Base-by-base conservation (phyloP, 148 eudicot genomes). In the Amaranthus cruentus region DNA sequence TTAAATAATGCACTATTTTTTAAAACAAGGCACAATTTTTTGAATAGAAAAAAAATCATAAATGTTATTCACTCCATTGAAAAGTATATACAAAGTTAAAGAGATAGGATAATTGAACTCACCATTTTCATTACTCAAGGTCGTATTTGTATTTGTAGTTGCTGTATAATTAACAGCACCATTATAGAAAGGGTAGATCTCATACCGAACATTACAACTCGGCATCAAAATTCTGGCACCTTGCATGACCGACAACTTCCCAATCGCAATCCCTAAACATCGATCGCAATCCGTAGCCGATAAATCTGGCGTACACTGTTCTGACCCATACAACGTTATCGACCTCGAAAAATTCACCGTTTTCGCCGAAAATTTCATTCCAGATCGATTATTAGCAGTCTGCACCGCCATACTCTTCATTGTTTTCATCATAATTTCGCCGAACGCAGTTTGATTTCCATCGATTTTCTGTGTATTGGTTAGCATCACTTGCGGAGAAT, bases 141-240 rank as follows among this genome's bases (percentile, higher is more conserved):
- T 13, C 5, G 21, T 13, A 14, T 2, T 56, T 3, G 21, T 18
- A 14, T 2, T 56, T 3, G 21, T 18, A 56, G 59, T 6, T 6
- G 18, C 57, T 10, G 13, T 4, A 6, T 5, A 5, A 46, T 14
- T 61, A 28, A 61, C 53, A 11, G 4, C 69, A n/a, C 5, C 53
- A 3, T 3, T 15, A 47, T 13, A 65, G 46, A 85, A 85, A 6
- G 65, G 57, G 18, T 73, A 18, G 0, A 14, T 52, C 54, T 78
- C 81, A 6, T 72, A 83, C 6, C 84, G 68, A 47, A 83, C 48
- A 46, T 50, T 46, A 14, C 88, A 85, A 18, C 84, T 83, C 1
- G 72, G 64, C 50, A 0, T 8, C 56, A 77, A 66, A 9, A 77
- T 59, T 13, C 76, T 69, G 7, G 55, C 75, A 15, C 83, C 85